Percentiles rank a stretch among this genome's conserved stretches.
phyloP scores from a whole-genome alignment of 2,329 filamentous ascomycete species.

The Fusarium kyushuense region DNA sequence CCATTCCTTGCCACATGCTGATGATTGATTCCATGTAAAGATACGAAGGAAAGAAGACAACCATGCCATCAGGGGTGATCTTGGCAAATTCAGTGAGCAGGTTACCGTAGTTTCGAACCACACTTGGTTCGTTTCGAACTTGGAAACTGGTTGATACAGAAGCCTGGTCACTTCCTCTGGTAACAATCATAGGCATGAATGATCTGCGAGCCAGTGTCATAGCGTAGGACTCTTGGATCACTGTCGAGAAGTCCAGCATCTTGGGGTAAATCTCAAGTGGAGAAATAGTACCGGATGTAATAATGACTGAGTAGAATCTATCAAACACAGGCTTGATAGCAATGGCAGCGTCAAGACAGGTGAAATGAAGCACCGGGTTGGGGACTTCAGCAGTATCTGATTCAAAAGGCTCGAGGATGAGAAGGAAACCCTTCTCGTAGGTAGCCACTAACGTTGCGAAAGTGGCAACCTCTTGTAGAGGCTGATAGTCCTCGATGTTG shows the following conservation, averaged over 20 bases:
- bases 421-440: slow-evolving; percentile 94
- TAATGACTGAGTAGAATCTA: slow-evolving; percentile 96
- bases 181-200: slow-evolving; percentile 99
- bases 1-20: slow-evolving; percentile 99
- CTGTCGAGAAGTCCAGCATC: slow-evolving; percentile 93
- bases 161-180: slow-evolving; percentile 92
- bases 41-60: slow-evolving; percentile 99
- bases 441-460: slow-evolving; percentile 97
- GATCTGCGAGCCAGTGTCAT: slow-evolving; percentile 95
- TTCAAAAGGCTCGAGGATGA: slow-evolving; percentile 98
- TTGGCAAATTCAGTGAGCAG: slow-evolving; percentile 95
- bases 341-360: slow-evolving; percentile 95
- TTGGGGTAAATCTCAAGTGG: slow-evolving; percentile 99
- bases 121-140: slow-evolving; percentile 92
- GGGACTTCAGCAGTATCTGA: slow-evolving; percentile 95
- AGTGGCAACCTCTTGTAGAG: slow-evolving; percentile 95
- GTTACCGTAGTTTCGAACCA: slow-evolving; percentile 97
- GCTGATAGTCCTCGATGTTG: slow-evolving; percentile 97
- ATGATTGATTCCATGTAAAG: slow-evolving; percentile 99
- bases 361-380: slow-evolving; percentile 97
- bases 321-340: slow-evolving; percentile 98
- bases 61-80: slow-evolving; percentile 94
- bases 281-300: slow-evolving; percentile 96
- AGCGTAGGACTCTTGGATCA: slow-evolving; percentile 95
- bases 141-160: slow-evolving; percentile 94